phyloP scores from a whole-genome alignment of 306 rosid species.

The Arachis stenosperma region DNA sequence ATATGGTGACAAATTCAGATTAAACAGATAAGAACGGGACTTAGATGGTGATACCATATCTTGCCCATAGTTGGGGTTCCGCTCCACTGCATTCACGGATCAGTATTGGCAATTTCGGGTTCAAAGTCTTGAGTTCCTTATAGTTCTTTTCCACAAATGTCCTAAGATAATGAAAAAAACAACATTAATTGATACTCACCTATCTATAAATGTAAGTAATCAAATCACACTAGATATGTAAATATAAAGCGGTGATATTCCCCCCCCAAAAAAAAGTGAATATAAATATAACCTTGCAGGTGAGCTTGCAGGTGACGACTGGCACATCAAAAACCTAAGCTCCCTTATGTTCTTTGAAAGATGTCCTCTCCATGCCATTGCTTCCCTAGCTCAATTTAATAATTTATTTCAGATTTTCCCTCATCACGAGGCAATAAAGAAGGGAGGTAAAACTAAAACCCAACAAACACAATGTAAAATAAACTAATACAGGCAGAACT shows the following conservation, averaged over 20 bases:
- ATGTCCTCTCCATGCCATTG: conserved; percentile 91
- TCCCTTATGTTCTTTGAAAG: conserved; percentile 80
- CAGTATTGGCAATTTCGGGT: conserved; percentile 89
- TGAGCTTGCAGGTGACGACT: conserved; percentile 87
- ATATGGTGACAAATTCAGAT: conserved; percentile 20
- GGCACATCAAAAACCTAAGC: conserved; percentile 88
- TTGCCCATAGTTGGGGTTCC: conserved; percentile 93
- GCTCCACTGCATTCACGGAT: conserved; percentile 89
- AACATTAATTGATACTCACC: conserved; percentile 7
- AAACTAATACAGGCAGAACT: not conserved
- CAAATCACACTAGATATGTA: not conserved
- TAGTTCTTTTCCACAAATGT: conserved; percentile 85
- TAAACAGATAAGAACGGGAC: not conserved
- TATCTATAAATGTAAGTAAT: not conserved
- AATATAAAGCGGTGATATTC: conserved; percentile 1
- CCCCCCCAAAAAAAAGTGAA: conserved; percentile 6
- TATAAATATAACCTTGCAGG: conserved; percentile 66
- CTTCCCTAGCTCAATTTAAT: conserved; percentile 34
- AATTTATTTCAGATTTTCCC: conserved; percentile 36
- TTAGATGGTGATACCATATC: conserved; percentile 70
- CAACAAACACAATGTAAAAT: not conserved
- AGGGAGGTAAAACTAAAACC: not conserved
- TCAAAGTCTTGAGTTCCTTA: conserved; percentile 78
- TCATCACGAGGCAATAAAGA: conserved; percentile 12
- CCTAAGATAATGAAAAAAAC: conserved; percentile 47